phyloP scores from a whole-genome alignment of 148 eudicot species.

The Chenopodium album region DNA sequence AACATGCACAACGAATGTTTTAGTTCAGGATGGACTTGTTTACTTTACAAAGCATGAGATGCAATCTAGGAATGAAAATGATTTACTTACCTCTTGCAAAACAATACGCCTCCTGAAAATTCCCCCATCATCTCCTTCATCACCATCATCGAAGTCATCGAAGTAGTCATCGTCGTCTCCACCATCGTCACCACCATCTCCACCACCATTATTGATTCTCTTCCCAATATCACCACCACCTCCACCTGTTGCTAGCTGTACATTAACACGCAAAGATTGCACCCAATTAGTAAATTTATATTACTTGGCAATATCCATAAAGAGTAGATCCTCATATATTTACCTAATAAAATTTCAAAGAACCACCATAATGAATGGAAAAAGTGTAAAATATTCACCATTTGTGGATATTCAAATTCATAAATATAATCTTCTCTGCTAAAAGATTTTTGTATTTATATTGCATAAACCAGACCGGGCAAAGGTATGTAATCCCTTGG shows the following conservation, averaged over 20 bases:
- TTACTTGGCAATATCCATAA: background rate
- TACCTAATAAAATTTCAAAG: background rate
- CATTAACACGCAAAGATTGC: slow-evolving; percentile 1
- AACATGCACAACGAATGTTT: slow-evolving; percentile 20
- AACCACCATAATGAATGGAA: background rate
- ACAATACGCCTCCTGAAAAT: slow-evolving; percentile 73
- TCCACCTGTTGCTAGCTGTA: slow-evolving; percentile 76
- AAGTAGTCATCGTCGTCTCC: slow-evolving; percentile 96
- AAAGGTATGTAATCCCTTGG: background rate
- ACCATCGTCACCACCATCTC: slow-evolving; percentile 95
- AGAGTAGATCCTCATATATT: background rate
- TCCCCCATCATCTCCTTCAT: slow-evolving; percentile 95
- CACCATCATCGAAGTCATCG: slow-evolving; percentile 94
- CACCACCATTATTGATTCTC: slow-evolving; percentile 75
- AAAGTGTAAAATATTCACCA: background rate
- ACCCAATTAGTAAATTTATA: background rate
- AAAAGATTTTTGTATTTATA: too few relatives aligned
- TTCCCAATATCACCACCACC: slow-evolving; percentile 93
- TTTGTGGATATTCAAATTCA: background rate
- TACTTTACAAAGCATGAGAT: background rate
- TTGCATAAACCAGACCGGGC: background rate
- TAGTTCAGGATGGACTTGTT: background rate
- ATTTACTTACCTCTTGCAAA: slow-evolving; percentile 66
- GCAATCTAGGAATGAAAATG: slow-evolving; percentile 6
- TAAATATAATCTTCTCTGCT: background rate